Percentiles rank a stretch among this genome's conserved stretches.
Evolutionary conservation across 2,329 filamentous ascomycete genomes (phyloP).

Genomic region (Aspergillus sp.): DNA sequence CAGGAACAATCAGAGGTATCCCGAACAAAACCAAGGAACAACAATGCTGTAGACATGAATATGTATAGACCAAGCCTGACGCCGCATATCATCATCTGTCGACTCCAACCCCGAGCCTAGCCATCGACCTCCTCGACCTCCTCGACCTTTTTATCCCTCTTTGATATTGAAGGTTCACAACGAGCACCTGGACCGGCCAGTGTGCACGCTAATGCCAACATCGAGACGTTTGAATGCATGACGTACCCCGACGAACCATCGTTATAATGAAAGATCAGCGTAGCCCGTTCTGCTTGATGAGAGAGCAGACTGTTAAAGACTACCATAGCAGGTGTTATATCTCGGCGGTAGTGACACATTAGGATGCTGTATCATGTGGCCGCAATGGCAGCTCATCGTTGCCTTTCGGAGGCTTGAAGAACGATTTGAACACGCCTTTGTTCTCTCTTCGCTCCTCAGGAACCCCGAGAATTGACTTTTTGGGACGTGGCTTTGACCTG

Average conservation of each 20-base stretch:
- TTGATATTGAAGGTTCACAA: too few relatives aligned
- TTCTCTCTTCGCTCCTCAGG: slow-evolving; percentile 16
- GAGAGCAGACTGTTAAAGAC: too few relatives aligned
- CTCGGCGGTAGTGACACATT: neutral
- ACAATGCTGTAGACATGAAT: neutral
- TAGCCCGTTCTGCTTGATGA: too few relatives aligned
- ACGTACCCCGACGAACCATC: too few relatives aligned
- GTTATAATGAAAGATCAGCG: too few relatives aligned
- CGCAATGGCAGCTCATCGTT: slow-evolving; percentile 6
- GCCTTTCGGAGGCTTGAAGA: neutral
- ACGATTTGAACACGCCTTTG: slow-evolving; percentile 1
- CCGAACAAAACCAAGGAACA: neutral
- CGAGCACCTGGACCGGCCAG: too few relatives aligned
- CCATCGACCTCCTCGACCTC: neutral
- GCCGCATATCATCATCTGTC: neutral
- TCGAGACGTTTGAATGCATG: too few relatives aligned
- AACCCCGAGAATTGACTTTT: slow-evolving; percentile 47
- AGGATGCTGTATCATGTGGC: neutral
- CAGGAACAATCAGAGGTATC: neutral
- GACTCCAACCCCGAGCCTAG: neutral
- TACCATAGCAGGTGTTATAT: neutral
- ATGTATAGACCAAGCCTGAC: neutral
- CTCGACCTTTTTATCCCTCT: too few relatives aligned
- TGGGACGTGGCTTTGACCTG: slow-evolving; percentile 62
- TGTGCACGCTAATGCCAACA: too few relatives aligned